Conservation (phyloP, 2,329 filamentous ascomycete species). For the Exophiala sideris region DNA sequence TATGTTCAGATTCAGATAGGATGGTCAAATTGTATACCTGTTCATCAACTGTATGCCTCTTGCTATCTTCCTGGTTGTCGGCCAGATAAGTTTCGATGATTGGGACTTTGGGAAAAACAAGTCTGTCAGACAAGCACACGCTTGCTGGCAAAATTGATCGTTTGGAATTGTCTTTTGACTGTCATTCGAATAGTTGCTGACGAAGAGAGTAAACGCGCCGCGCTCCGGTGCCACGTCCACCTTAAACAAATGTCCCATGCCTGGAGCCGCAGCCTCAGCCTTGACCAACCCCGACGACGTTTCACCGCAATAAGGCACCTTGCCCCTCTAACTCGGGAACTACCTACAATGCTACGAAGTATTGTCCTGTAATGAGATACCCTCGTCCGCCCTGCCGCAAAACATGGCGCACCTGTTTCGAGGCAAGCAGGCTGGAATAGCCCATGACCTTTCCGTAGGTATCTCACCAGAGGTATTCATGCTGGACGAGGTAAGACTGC, state of each 20-base stretch:
- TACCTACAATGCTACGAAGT: neutral
- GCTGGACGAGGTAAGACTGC: constrained; percentile 67
- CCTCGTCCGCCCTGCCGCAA: neutral
- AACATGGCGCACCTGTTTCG: constrained; percentile 82
- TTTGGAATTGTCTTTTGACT: too few species aligned
- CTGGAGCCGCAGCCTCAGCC: too few species aligned
- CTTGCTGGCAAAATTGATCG: too few species aligned
- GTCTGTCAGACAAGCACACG: too few species aligned
- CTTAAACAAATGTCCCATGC: too few species aligned
- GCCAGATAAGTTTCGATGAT: too few species aligned
- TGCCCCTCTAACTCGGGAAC: neutral
- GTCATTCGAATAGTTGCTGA: too few species aligned
- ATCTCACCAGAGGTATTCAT: constrained; percentile 74
- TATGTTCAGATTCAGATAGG: neutral
- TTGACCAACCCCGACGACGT: too few species aligned
- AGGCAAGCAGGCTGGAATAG: constrained; percentile 89
- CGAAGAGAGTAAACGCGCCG: too few species aligned
- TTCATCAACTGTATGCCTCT: neutral
- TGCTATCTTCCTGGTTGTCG: too few species aligned
- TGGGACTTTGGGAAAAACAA: too few species aligned
- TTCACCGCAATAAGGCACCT: neutral
- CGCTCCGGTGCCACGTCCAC: too few species aligned
- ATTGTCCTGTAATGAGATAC: neutral
- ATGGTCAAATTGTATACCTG: neutral
- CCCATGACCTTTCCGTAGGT: constrained; percentile 81